These are phyloP conservation scores for Apium graveolens DNA, from an alignment of 129 eudicot species.

Conservation along the genomic window DNA sequence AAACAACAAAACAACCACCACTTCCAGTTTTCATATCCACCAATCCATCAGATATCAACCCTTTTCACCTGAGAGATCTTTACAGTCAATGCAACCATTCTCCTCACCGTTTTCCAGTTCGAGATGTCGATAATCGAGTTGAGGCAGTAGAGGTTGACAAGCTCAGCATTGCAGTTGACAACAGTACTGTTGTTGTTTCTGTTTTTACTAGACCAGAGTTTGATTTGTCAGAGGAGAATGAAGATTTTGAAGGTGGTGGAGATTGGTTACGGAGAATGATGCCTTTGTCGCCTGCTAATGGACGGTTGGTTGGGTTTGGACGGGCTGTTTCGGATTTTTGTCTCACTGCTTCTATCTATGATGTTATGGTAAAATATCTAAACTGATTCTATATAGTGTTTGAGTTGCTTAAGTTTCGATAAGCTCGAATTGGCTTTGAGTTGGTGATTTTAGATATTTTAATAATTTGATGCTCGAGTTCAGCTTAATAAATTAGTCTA, in stretches of 20 bases:
- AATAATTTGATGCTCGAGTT: too few species aligned
- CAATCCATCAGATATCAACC: conserved; percentile 40
- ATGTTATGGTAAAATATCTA: conserved; percentile 52
- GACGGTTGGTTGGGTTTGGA: conserved; percentile 77
- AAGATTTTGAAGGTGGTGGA: conserved; percentile 21
- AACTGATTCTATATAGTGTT: not conserved
- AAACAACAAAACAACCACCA: conserved; percentile 19
- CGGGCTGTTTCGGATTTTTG: conserved; percentile 70
- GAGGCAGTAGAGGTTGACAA: conserved; percentile 44
- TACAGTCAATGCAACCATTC: conserved; percentile 66
- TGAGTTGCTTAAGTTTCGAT: not conserved
- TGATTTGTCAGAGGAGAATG: not conserved
- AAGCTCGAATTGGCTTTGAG: not conserved
- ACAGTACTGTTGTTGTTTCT: conserved; percentile 70
- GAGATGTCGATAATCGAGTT: conserved; percentile 30
- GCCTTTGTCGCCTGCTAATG: conserved; percentile 60
- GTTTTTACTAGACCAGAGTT: conserved; percentile 38
- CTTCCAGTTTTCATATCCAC: conserved; percentile 65
- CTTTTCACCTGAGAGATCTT: conserved; percentile 42
- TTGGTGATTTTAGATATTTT: not conserved
- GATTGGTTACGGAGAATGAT: conserved; percentile 44
- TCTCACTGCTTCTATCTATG: conserved; percentile 78
- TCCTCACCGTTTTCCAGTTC: conserved; percentile 64
- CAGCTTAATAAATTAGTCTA: too few species aligned
- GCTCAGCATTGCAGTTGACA: conserved; percentile 44